These are phyloP conservation scores for Raffaelea arxii DNA, from an alignment of 2,329 filamentous ascomycete species.

Conservation along the genomic window DNA sequence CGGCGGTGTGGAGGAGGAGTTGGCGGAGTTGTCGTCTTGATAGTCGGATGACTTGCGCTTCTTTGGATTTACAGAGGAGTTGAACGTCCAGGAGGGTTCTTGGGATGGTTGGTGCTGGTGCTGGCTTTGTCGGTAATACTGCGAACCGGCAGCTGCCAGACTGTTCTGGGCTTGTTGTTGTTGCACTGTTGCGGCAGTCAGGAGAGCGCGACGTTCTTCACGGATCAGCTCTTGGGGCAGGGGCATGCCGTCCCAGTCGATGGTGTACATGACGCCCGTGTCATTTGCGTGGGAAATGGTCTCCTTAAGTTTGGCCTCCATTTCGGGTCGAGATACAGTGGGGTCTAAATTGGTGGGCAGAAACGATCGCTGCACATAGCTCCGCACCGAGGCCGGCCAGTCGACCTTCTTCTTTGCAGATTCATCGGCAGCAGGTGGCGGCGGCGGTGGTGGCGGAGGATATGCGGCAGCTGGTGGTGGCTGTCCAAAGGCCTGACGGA, in stretches of 20 bases:
- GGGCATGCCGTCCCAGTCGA: constrained; percentile 76
- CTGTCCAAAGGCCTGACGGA: constrained; percentile 26
- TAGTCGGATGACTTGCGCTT: constrained; percentile 76
- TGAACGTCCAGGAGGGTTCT: neutral
- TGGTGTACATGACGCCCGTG: constrained; percentile 56
- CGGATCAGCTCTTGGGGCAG: constrained; percentile 78
- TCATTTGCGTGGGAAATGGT: constrained; percentile 79
- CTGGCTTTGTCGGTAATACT: constrained; percentile 1
- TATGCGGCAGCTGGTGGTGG: constrained; percentile 13
- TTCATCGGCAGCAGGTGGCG: constrained; percentile 7
- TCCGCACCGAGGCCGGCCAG: constrained; percentile 74
- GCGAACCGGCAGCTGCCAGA: constrained; percentile 8
- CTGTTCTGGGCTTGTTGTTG: constrained; percentile 1
- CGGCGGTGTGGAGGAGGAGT: constrained; percentile 45
- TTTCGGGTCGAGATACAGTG: constrained; percentile 55
- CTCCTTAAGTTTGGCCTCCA: constrained; percentile 76
- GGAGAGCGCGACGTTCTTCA: constrained; percentile 44
- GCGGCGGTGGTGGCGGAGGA: constrained; percentile 17
- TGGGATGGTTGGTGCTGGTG: constrained; percentile 10
- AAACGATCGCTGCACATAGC: constrained; percentile 86
- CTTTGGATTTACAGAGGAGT: constrained; percentile 34
- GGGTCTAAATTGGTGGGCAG: constrained; percentile 59
- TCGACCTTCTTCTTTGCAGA: constrained; percentile 50
- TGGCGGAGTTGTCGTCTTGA: constrained; percentile 30
- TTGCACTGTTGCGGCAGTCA: constrained; percentile 7